A percentile compares a stretch with the other conserved stretches of the same genome.
These are phyloP conservation scores for Amaranthus palmeri DNA, from an alignment of 148 eudicot species.

Conservation along the genomic window DNA sequence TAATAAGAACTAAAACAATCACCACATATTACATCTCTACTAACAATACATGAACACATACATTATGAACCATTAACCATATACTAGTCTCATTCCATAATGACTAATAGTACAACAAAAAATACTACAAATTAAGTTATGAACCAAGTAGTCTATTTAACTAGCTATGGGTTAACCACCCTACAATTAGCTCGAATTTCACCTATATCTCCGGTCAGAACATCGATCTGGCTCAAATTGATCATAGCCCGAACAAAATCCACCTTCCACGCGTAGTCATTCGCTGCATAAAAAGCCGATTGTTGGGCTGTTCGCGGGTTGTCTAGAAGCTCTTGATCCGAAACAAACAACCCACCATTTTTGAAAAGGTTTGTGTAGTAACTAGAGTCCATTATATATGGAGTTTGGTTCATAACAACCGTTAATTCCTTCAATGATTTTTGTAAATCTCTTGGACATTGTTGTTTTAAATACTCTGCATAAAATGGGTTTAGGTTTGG, in stretches of 20 bases:
- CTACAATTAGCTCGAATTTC: constrained; percentile 22
- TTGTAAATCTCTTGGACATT: constrained; percentile 25
- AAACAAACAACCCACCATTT: constrained; percentile 19
- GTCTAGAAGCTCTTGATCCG: constrained; percentile 26
- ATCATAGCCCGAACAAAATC: constrained; percentile 16
- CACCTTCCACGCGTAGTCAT: constrained; percentile 16
- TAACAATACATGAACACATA: no score
- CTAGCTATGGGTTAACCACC: constrained; percentile 20
- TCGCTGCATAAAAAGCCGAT: constrained; percentile 15
- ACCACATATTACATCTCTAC: no score
- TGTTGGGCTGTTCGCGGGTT: constrained; percentile 16
- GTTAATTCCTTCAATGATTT: constrained; percentile 8
- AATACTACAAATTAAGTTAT: not conserved
- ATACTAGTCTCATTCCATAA: not conserved
- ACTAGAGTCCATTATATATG: constrained; percentile 11
- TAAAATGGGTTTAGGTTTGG: constrained; percentile 28
- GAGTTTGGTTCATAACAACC: constrained; percentile 27
- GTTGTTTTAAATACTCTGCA: constrained; percentile 21
- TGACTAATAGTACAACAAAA: not conserved
- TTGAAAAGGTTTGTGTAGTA: constrained; percentile 22
- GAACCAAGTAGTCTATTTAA: not conserved
- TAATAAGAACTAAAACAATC: no score
- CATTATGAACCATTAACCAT: no score
- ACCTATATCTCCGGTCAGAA: constrained; percentile 16
- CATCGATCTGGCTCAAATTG: constrained; percentile 17